Percentiles rank a stretch among this genome's conserved stretches.
phyloP scores from a whole-genome alignment of 192 early-diverging fungal species.

The Backusella macrospora region DNA sequence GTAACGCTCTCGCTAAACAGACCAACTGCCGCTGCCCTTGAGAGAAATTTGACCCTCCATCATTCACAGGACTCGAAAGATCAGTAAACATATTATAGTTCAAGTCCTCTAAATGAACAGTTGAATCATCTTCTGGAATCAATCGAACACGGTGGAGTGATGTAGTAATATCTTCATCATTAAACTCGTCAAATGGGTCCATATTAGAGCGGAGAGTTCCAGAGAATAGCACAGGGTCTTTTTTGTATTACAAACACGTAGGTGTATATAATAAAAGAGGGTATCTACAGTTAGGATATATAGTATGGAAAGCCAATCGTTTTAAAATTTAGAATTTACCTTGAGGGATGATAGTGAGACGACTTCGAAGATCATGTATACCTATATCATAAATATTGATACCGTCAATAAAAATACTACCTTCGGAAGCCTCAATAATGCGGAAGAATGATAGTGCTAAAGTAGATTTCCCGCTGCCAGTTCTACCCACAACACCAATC shows the following conservation, averaged over 20 bases:
- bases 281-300: background rate
- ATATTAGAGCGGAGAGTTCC: constrained; percentile 79
- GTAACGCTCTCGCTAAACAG: constrained; percentile 77
- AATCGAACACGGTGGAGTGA: constrained; percentile 75
- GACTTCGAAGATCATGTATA: constrained; percentile 76
- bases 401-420: constrained; percentile 77
- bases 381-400: constrained; percentile 76
- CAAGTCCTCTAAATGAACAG: constrained; percentile 21
- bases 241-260: background rate
- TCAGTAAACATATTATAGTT: constrained; percentile 30
- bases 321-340: constrained; percentile 31
- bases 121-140: constrained; percentile 26
- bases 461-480: constrained; percentile 88
- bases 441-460: constrained; percentile 80
- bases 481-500: constrained; percentile 93
- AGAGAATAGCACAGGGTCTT: constrained; percentile 49
- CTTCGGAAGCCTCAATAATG: constrained; percentile 70
- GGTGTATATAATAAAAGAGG: constrained; percentile 1
- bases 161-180: constrained; percentile 78
- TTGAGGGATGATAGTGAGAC: constrained; percentile 90
- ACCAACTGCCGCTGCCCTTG: constrained; percentile 82
- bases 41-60: constrained; percentile 82
- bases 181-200: constrained; percentile 83
- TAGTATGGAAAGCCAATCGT: background rate
- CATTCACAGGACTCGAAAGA: constrained; percentile 58